These are phyloP conservation scores for Colletotrichum navitas DNA, from an alignment of 2,329 filamentous ascomycete genomes.

Conservation along the genomic window DNA sequence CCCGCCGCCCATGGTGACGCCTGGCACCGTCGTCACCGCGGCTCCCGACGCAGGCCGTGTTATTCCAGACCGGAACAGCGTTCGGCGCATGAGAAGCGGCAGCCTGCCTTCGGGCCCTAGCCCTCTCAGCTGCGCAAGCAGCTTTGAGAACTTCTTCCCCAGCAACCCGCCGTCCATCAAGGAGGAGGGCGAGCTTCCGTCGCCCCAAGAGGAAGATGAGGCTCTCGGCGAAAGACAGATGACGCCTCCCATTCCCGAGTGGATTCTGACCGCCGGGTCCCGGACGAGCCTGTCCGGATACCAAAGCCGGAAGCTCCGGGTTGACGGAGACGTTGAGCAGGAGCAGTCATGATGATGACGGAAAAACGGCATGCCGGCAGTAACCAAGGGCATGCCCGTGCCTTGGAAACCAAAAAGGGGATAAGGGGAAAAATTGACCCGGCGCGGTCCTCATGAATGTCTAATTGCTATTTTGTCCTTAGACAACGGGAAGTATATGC, in stretches of 20 bases:
- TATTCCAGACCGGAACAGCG: slow-evolving; percentile 66
- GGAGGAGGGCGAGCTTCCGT: slow-evolving; percentile 44
- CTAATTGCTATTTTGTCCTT: slow-evolving; percentile 39
- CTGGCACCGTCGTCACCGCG: slow-evolving; percentile 78
- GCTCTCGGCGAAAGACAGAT: slow-evolving; percentile 57
- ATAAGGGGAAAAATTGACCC: slow-evolving; percentile 27
- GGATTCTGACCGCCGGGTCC: slow-evolving; percentile 67
- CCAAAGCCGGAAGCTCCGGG: slow-evolving; percentile 53
- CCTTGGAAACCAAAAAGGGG: not conserved
- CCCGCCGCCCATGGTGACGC: slow-evolving; percentile 74
- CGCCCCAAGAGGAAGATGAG: slow-evolving; percentile 41
- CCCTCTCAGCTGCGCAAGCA: slow-evolving; percentile 64
- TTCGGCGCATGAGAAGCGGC: slow-evolving; percentile 68
- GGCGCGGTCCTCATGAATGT: slow-evolving; percentile 42
- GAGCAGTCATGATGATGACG: slow-evolving; percentile 44
- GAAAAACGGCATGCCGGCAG: not conserved
- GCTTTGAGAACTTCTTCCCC: slow-evolving; percentile 60
- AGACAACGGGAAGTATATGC: slow-evolving; percentile 31
- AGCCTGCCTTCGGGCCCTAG: slow-evolving; percentile 63
- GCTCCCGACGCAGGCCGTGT: slow-evolving; percentile 76
- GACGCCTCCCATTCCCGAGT: slow-evolving; percentile 73
- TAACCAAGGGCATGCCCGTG: not conserved
- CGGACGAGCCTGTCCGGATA: slow-evolving; percentile 64
- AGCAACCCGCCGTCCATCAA: slow-evolving; percentile 41
- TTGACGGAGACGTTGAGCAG: slow-evolving; percentile 43